Conservation (phyloP, 2,329 filamentous ascomycete genomes). For the Aureobasidium zeae region DNA sequence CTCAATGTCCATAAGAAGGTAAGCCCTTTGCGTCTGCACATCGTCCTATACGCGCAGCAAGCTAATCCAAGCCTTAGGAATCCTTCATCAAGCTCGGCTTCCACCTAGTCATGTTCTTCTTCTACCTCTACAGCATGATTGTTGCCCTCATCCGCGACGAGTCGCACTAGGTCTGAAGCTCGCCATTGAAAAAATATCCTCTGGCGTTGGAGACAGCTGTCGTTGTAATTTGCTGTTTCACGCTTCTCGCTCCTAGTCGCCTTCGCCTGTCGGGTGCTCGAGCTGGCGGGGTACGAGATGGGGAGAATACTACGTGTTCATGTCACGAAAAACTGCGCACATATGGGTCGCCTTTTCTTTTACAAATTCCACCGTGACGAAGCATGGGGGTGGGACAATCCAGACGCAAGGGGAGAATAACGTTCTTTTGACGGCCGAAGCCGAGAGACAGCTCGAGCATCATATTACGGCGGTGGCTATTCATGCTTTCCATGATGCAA, state of each 20-base stretch:
- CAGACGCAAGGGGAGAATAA: not conserved
- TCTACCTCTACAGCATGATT: conserved; percentile 63
- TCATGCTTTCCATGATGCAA: conserved; percentile 11
- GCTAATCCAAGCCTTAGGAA: conserved; percentile 51
- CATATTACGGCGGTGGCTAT: not conserved
- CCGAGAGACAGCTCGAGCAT: not conserved
- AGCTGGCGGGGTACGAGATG: conserved; percentile 2
- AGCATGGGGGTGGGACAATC: conserved; percentile 1
- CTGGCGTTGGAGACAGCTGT: too few relatives aligned
- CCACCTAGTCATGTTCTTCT: conserved; percentile 99
- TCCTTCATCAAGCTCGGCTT: conserved; percentile 98
- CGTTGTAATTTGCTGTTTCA: not conserved
- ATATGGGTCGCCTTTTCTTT: conserved; percentile 16
- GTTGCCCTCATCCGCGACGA: conserved; percentile 96
- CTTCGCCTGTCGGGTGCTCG: not conserved
- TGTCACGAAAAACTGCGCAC: conserved; percentile 14
- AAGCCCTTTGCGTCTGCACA: conserved; percentile 19
- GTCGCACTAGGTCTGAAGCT: conserved; percentile 52
- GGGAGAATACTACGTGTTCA: conserved; percentile 9
- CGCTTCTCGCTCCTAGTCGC: not conserved
- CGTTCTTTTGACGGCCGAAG: not conserved
- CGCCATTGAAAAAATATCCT: too few relatives aligned
- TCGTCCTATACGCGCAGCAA: not conserved
- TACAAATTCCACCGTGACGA: conserved; percentile 11
- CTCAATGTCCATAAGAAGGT: conserved; percentile 99